Evolutionary conservation across 1,139 yeast genomes (phyloP).

Genomic region (Zygosaccharomyces pseudobailii): DNA sequence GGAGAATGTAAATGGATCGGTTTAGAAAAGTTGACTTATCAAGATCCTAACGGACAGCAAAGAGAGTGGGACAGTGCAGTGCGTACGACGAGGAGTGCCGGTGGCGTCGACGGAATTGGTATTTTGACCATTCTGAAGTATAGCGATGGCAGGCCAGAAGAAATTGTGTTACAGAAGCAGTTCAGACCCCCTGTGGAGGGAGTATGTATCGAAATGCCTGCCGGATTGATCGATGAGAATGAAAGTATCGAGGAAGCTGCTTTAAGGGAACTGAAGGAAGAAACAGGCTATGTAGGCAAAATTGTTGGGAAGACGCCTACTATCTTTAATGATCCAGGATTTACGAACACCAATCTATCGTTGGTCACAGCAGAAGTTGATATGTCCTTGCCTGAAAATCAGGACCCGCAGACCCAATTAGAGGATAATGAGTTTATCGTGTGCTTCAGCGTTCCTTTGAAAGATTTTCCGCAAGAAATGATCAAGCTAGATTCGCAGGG

Average conservation of each 20-base stretch:
- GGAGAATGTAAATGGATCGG: conserved; percentile 58
- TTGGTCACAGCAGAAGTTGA: conserved; percentile 79
- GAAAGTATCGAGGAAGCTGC: conserved; percentile 80
- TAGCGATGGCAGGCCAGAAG: conserved; percentile 46
- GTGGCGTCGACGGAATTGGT: conserved; percentile 78
- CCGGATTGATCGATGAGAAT: conserved; percentile 84
- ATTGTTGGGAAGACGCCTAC: conserved; percentile 47
- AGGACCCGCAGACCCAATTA: conserved; percentile 63
- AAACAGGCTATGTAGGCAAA: conserved; percentile 76
- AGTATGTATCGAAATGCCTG: conserved; percentile 89
- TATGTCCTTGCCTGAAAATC: conserved; percentile 56
- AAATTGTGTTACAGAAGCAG: conserved; percentile 72
- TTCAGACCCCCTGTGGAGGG: conserved; percentile 89
- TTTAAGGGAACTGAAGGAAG: conserved; percentile 79
- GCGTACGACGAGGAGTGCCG: conserved; percentile 70
- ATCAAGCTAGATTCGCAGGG: conserved; percentile 54
- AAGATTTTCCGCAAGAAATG: conserved; percentile 52
- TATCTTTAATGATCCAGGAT: conserved; percentile 87
- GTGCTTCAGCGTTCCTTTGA: conserved; percentile 65
- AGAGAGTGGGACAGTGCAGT: conserved; percentile 88
- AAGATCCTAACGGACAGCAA: conserved; percentile 57
- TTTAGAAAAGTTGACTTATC: conserved; percentile 58
- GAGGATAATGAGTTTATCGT: conserved; percentile 91
- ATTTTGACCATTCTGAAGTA: conserved; percentile 63
- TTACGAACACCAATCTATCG: conserved; percentile 83